Base-by-base conservation (phyloP, 1,139 yeast species). In the Groenewaldozyma auringiensis region DNA sequence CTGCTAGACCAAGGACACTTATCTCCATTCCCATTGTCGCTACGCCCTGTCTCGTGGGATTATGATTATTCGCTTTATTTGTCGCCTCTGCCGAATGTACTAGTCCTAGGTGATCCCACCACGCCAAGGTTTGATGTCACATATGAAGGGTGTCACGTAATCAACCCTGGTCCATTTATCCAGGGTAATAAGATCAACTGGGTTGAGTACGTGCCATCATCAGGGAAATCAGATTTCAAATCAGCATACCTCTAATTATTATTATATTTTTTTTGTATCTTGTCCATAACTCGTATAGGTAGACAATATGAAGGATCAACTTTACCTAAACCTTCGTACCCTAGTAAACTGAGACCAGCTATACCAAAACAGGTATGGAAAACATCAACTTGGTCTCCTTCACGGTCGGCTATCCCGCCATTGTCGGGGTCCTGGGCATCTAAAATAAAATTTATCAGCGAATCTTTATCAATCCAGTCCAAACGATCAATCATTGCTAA, bases 331-430 rank as follows among this genome's bases (percentile, higher is more conserved):
- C 65, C 68, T 40, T 75, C 78, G 48, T 67, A 75, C 4, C 83
- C 83, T 63, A 89, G 71, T 47, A 92, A 51, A 56, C 94, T 81
- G 46, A 94, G 70, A 0, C 96, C 98, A 0, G 95, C 81, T 25
- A 92, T 69, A 0, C 96, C 96, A 66, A 92, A 92, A 37, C 84
- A 73, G 0, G 98, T 92, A 60, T 92, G 99, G 61, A 79, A 92
- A 0, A 94, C 92, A 61, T 92, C 99, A 1, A 83, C 88, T 64
- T 83, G 88, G 60, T 92, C 89, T 39, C 83, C 96, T 9, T 86
- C 85, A 34, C 98, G 70, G 64, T 92, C 98, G 50, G 95, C 82
- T 41, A 92, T 81, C 0, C 99, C 99, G 16, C 99, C 99, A 8
- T 69, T 70, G 9, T 74, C 78, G 1, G 65, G 65, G 62, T 92